phyloP scores from a whole-genome alignment of 352 stramenopile genomes.

The Globisporangium rhizosaccharum region DNA sequence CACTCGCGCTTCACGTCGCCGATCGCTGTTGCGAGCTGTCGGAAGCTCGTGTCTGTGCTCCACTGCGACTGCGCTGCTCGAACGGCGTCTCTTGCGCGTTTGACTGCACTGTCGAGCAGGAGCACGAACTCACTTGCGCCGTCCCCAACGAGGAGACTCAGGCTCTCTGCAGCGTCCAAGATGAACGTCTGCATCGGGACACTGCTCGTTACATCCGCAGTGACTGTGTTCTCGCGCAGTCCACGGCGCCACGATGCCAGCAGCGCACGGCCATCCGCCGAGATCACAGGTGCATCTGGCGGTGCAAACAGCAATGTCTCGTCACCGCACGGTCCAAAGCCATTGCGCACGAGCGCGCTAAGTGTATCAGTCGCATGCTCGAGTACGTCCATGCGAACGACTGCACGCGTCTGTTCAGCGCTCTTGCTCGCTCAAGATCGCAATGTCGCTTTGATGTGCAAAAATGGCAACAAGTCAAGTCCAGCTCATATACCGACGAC shows the following conservation, averaged over 20 bases:
- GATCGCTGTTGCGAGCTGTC: slow-evolving; percentile 31
- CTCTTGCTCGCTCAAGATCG: neutral
- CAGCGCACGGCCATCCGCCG: slow-evolving; percentile 42
- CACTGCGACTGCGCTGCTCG: slow-evolving; percentile 2
- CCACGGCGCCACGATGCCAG: slow-evolving; percentile 35
- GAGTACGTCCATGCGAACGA: slow-evolving; percentile 8
- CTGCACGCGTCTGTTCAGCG: no score
- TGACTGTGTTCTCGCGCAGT: slow-evolving; percentile 7
- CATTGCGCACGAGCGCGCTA: slow-evolving; percentile 25
- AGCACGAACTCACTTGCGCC: slow-evolving; percentile 56
- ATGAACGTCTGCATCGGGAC: slow-evolving; percentile 34
- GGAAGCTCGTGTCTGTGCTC: neutral
- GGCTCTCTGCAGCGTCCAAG: slow-evolving; percentile 35
- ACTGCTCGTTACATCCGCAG: no score
- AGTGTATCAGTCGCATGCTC: slow-evolving; percentile 15
- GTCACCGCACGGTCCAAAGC: slow-evolving; percentile 45
- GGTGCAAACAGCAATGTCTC: slow-evolving; percentile 55
- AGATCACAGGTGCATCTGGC: slow-evolving; percentile 51
- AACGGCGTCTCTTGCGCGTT: slow-evolving; percentile 7
- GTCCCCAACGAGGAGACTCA: slow-evolving; percentile 52
- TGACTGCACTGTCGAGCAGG: slow-evolving; percentile 32
- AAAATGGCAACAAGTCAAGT: no score
- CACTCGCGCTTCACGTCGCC: slow-evolving; percentile 34
- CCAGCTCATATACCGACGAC: no score
- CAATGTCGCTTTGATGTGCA: neutral